These are phyloP conservation scores for Mycocentrospora acerina DNA, from an alignment of 2,329 filamentous ascomycete species.

Conservation along the genomic window DNA sequence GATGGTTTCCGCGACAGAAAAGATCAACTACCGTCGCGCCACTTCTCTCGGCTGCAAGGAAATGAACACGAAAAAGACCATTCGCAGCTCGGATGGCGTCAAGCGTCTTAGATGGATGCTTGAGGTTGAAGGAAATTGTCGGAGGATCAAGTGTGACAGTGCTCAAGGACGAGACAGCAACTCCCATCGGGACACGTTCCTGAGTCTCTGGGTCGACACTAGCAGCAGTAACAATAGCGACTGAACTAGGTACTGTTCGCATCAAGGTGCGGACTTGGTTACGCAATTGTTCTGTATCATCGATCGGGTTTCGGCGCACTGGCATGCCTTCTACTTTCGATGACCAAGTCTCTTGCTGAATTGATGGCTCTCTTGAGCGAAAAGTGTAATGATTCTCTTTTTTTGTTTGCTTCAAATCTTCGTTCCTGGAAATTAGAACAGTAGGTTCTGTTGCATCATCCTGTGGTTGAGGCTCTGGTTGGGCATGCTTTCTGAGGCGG, in stretches of 20 bases:
- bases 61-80: constrained; percentile 52
- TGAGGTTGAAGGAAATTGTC: constrained; percentile 64
- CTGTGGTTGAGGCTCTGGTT: constrained; percentile 5
- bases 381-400: constrained; percentile 1
- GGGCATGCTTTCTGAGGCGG: constrained; percentile 9
- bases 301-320: constrained; percentile 1
- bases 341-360: not conserved
- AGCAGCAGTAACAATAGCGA: constrained; percentile 55
- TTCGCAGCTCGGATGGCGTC: constrained; percentile 51
- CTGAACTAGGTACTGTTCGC: constrained; percentile 58
- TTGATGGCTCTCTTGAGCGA: constrained; percentile 1
- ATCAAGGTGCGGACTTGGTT: constrained; percentile 43
- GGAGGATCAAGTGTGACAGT: constrained; percentile 60
- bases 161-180: constrained; percentile 64
- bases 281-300: constrained; percentile 8
- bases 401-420: too few relatives aligned
- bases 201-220: constrained; percentile 13
- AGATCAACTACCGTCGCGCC: constrained; percentile 33
- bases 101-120: constrained; percentile 57
- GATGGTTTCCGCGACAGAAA: constrained; percentile 34
- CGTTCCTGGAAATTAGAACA: too few relatives aligned
- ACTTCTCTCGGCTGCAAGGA: constrained; percentile 41
- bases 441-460: not conserved
- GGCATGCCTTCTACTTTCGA: not conserved
- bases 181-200: constrained; percentile 35